Conservation (phyloP, 2,329 filamentous ascomycete species). For the Monilinia laxa region DNA sequence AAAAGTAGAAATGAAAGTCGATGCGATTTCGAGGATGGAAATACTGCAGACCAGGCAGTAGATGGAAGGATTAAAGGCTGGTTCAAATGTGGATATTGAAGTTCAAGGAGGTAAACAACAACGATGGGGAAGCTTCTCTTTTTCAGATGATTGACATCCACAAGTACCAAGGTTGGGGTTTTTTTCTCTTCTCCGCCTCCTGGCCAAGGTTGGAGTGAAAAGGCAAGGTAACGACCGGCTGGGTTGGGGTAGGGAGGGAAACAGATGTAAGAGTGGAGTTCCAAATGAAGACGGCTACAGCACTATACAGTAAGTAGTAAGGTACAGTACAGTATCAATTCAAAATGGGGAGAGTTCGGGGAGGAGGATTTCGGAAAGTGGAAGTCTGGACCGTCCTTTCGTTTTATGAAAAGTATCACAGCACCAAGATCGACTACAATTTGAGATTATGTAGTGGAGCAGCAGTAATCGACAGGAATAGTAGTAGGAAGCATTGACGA, state of each 20-base stretch:
- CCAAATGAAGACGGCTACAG: not conserved
- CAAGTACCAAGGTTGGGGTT: not conserved
- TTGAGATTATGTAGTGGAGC: not conserved
- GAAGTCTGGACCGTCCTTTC: constrained; percentile 8
- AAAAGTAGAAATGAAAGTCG: constrained; percentile 5
- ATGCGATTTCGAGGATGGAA: not conserved
- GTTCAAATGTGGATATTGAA: constrained; percentile 7
- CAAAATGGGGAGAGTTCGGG: too few relatives aligned
- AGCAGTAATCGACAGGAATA: too few relatives aligned
- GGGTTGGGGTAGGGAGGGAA: not conserved
- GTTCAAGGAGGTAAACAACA: not conserved
- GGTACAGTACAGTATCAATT: too few relatives aligned
- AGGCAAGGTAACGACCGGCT: not conserved
- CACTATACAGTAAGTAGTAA: too few relatives aligned
- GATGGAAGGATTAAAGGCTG: constrained; percentile 11
- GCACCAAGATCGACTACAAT: not conserved
- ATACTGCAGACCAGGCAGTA: constrained; percentile 8
- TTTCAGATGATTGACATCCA: constrained; percentile 4
- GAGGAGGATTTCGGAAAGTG: too few relatives aligned
- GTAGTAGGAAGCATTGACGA: too few relatives aligned
- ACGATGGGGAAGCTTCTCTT: constrained; percentile 10
- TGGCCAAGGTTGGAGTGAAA: not conserved
- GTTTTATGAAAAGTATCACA: not conserved
- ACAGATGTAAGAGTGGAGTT: not conserved
- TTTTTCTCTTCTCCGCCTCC: not conserved